Evolutionary conservation across 129 eudicot species (phyloP), one percentile per base, ranked within the genome.

Genomic region (Artemisia tridentata): DNA sequence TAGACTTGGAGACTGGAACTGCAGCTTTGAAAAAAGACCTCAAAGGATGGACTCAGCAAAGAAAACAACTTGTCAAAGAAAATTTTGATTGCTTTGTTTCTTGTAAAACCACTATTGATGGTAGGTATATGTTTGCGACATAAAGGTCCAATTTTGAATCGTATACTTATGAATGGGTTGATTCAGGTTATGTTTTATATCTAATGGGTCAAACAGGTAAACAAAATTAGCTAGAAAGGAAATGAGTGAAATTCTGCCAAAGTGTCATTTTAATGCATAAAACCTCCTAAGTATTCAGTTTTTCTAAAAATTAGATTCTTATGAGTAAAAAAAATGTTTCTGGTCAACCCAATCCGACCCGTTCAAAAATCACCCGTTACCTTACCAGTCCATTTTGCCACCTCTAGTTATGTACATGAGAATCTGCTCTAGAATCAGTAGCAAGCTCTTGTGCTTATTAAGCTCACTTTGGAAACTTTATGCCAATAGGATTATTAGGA

Each of bases 31-130:
- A 92, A 78, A 75, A 74, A 47, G 98, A 92, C 76, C 89, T 86
- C 46, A 70, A 81, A 81, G 98, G 98, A 41, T 86, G 98, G 61
- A 92, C 96, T 57, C 88, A 81, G 34, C 89, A 89, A 65, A 86
- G 83, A 78, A 92, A 89, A 74, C 88, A 84, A 60, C 79, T 92
- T 70, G 98, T 92, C 72, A 92, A 92, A 73, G 98, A 89, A 68
- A 92, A 92, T 77, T 92, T 92, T 81, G 98, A 92, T 84, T 92
- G 98, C 80, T 92, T 92, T 17, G 98, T 92, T 55, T 92, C 98
- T 46, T 92, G 98, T 86, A 92, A 92, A 88, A 92, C 98, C 58
- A 92, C 98, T 20, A 92, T 92, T 77, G 98, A 92, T 74, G 98
- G 96, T 92, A 67, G 79, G 84, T 73, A 62, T n/a, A 29, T 63